Evolutionary conservation across 2,329 filamentous ascomycete species (phyloP).

Genomic region (Keithomyces neogunnii): DNA sequence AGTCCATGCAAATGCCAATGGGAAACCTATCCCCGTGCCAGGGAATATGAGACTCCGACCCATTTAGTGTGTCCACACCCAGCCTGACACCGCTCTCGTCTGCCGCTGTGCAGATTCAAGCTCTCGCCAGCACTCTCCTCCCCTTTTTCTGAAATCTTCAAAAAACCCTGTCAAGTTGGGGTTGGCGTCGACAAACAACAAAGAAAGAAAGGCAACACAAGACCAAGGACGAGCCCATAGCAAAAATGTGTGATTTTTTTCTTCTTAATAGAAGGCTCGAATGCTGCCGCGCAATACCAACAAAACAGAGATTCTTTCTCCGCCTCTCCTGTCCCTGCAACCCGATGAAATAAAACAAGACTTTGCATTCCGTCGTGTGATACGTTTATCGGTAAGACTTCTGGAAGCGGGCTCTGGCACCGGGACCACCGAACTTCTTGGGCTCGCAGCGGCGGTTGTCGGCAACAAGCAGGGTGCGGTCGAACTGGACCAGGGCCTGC

Average conservation of each 20-base stretch:
- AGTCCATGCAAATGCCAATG: conserved; percentile 44
- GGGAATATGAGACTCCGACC: conserved; percentile 30
- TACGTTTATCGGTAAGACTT: conserved; percentile 92
- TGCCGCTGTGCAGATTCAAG: conserved; percentile 4
- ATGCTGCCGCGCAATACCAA: background rate
- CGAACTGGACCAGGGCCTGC: conserved; percentile 91
- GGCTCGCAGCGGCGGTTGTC: conserved; percentile 99
- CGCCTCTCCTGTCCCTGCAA: background rate
- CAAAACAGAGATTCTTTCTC: background rate
- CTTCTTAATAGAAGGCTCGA: background rate
- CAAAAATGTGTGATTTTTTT: background rate
- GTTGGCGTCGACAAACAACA: background rate
- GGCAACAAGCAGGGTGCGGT: conserved; percentile 94
- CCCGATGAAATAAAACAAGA: conserved; percentile 4
- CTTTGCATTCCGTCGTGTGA: background rate
- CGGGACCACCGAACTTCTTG: conserved; percentile 94
- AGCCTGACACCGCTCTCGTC: conserved; percentile 15
- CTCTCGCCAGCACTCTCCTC: background rate
- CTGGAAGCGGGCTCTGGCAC: conserved; percentile 95
- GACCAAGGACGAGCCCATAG: background rate
- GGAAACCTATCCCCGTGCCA: conserved; percentile 31
- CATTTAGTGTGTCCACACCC: conserved; percentile 18
- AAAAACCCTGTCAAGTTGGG: background rate
- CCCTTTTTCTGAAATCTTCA: background rate
- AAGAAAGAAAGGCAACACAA: too few relatives aligned